Evolutionary conservation across 306 rosid species (phyloP), one percentile per base, ranked within the genome.

Genomic region (Sophora flavescens): DNA sequence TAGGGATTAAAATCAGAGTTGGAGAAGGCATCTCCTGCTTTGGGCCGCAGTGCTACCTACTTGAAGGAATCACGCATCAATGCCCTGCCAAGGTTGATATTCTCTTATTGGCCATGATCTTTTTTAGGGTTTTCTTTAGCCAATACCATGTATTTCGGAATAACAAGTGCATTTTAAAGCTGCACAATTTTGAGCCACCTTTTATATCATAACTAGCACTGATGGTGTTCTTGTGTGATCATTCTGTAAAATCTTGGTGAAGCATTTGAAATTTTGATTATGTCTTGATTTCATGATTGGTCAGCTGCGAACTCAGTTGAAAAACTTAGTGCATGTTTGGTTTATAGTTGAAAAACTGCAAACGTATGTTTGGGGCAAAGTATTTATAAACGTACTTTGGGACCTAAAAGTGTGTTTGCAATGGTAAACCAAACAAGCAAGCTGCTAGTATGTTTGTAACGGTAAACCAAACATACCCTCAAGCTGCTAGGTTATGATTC

Each of bases 1-100:
- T 74, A 96, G 99, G 99, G 90, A 73, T 78, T 96, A 75, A 96
- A 93, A 86, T 96, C 99, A 36, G 99, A 96, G 80, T 83, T 96
- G 86, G 99, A 96, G 75, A 96, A 96, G 81, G 93, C 87, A 63
- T 96, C 98, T 44, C 89, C 96, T 72, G 85, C 84, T 44, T 84
- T 96, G 89, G 99, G 99, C 69, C 91, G 93, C 65, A 96, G 96
- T 89, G 97, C 99, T 66, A 77, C 82, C 22, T 91, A 87, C 80
- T 18, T 88, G 87, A 96, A 91, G 87, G 99, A 96, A 78, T 93
- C 99, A 64, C 89, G 88, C 64, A 96, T 96, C 63, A 88, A 89
- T 91, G 92, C 98, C 84, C 82, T 96, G 63, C 98, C 99, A 79
- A 89, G 87, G 99, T 96, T 83, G 76, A 22, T 38, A 54, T 76